Evolutionary conservation across 371 early-diverging fungal species (phyloP).

Genomic region (Mortierella sp.): DNA sequence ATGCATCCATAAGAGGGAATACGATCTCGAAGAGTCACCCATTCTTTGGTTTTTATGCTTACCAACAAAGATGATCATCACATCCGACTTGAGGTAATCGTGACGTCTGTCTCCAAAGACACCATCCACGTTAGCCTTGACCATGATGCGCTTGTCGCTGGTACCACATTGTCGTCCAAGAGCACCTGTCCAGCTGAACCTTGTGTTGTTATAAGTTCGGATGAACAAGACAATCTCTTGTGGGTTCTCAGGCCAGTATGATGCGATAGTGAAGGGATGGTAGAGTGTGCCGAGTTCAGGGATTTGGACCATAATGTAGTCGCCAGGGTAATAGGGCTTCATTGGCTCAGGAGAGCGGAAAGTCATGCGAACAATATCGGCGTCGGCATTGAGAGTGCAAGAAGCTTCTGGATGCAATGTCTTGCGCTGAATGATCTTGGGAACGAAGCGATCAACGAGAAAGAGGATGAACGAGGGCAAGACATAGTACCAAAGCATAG

Average conservation of each 20-base stretch:
- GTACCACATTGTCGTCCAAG: background rate
- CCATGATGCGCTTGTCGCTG: background rate
- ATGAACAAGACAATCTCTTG: background rate
- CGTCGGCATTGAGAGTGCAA: background rate
- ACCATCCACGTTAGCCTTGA: background rate
- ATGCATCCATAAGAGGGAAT: too few relatives aligned
- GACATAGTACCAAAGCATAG: slow-evolving; percentile 5
- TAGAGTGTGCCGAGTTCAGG: slow-evolving; percentile 2
- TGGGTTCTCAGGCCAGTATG: background rate
- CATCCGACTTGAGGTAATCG: slow-evolving; percentile 11
- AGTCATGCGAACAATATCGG: background rate
- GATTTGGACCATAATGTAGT: background rate
- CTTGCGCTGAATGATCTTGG: background rate
- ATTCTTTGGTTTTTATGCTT: background rate
- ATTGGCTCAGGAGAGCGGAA: background rate
- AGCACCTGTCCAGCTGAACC: background rate
- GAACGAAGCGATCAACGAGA: slow-evolving; percentile 1
- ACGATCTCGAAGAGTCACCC: too few relatives aligned
- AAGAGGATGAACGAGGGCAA: slow-evolving; percentile 5
- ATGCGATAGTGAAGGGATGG: slow-evolving; percentile 2
- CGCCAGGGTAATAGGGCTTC: slow-evolving; percentile 7
- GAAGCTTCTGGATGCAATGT: background rate
- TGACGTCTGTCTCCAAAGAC: background rate
- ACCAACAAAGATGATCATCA: slow-evolving; percentile 17
- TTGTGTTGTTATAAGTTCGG: background rate